Evolutionary conservation across 1,284 basidiomycete species (phyloP), one percentile per base, ranked within the genome.

Genomic region (Moesziomyces aphidis): DNA sequence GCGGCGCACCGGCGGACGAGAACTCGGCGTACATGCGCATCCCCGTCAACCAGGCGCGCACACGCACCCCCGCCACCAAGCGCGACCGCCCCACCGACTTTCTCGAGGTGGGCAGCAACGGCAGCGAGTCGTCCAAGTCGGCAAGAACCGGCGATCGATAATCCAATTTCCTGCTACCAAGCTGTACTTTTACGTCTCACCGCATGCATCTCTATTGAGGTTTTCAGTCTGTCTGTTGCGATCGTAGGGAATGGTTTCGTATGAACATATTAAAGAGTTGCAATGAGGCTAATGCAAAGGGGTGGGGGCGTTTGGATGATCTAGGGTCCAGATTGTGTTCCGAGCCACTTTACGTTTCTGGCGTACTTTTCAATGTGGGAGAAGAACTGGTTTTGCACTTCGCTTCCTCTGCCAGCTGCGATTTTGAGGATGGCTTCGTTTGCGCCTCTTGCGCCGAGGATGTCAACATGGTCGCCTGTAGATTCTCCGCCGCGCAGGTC

Each of bases 401-500:
- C 67, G 4, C 73, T 42, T 3, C 80, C 81, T 21, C 55, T 57
- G 0, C 94, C 94, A 4, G 92, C 91, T 24, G 91, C 94, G 17
- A 95, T 90, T 83, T 94, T 92, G 26, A 98, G 86, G 50, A 99
- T 89, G n/a, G 96, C 90, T 82, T 95, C 92, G 83, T 97, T 99
- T 59, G 98, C 84, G 9, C 90, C 89, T 0, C 90, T 91, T 22
- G 93, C 92, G 4, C 97, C 96, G 21, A 99, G 88, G 63, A 99
- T 92, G 85, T 99, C 96, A 39, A 99, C 91, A 80, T 98, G 95
- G 45, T 83, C 81, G 21, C 76, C 79, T 5, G 78, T 77, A 23
- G 80, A 85, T 9, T 94, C 91, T 0, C 96, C 97, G 43, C 96
- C 96, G 44, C 96, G 89, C 5, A 88, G 85, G 89, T 96, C 83